These are phyloP conservation scores for Hemisphaericaspora lyxosophila DNA, from an alignment of 1,139 yeast species.

Conservation along the genomic window DNA sequence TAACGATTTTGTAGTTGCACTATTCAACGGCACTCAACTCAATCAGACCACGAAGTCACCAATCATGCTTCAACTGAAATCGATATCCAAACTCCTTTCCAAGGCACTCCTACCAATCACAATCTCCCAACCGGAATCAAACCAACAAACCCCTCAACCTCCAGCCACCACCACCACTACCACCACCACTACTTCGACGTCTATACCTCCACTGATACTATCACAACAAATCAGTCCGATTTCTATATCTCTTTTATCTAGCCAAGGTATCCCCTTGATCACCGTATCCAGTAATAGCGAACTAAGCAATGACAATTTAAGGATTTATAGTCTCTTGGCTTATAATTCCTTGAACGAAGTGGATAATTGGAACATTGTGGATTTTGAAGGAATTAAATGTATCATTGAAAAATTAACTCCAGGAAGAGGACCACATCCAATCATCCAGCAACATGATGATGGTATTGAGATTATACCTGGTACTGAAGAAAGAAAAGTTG, in stretches of 20 bases:
- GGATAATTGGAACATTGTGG: slow-evolving; percentile 33
- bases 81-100: slow-evolving; percentile 41
- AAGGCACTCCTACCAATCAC: slow-evolving; percentile 37
- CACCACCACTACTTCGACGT: background rate
- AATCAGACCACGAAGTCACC: too few species aligned
- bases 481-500: slow-evolving; percentile 5
- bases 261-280: slow-evolving; percentile 42
- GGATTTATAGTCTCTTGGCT: slow-evolving; percentile 47
- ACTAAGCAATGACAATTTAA: slow-evolving; percentile 39
- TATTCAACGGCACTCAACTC: too few species aligned
- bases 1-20: too few species aligned
- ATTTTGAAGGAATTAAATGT: slow-evolving; percentile 32
- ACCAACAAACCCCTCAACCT: background rate
- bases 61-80: slow-evolving; percentile 54
- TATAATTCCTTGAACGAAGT: slow-evolving; percentile 21
- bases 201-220: background rate
- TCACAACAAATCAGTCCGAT: slow-evolving; percentile 24
- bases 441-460: background rate
- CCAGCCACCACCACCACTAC: slow-evolving; percentile 12
- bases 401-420: slow-evolving; percentile 24
- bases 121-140: background rate
- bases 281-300: slow-evolving; percentile 29
- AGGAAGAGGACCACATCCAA: slow-evolving; percentile 3
- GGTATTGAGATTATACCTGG: slow-evolving; percentile 9
- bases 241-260: slow-evolving; percentile 44